phyloP scores from a whole-genome alignment of 306 rosid species.

The Lupinus albus region DNA sequence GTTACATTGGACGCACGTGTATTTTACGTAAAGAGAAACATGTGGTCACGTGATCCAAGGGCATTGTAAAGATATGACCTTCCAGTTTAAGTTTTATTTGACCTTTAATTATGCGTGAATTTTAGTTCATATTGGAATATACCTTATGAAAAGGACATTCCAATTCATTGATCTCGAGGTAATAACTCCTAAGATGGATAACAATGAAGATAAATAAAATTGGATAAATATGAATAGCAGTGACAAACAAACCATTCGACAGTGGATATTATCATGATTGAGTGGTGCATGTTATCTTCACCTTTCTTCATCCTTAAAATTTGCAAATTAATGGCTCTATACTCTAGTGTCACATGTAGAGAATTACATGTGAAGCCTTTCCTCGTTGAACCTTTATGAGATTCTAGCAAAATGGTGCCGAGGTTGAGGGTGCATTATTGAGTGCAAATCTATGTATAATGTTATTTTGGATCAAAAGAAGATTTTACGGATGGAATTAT shows the following conservation, averaged over 20 bases:
- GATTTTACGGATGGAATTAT: not conserved
- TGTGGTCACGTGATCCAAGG: constrained; percentile 54
- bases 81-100: constrained; percentile 39
- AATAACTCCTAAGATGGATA: not conserved
- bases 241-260: constrained; percentile 30
- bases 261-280: not conserved
- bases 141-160: constrained; percentile 37
- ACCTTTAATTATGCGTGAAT: not conserved
- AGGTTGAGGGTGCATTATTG: constrained; percentile 11
- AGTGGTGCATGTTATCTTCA: not conserved
- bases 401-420: not conserved
- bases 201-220: not conserved
- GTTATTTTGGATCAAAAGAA: not conserved
- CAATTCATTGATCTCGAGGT: constrained; percentile 14
- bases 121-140: constrained; percentile 19
- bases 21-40: constrained; percentile 51
- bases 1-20: constrained; percentile 44
- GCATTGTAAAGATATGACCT: constrained; percentile 31
- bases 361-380: constrained; percentile 7
- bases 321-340: not conserved
- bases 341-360: constrained; percentile 30
- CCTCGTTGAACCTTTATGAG: not conserved
- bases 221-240: constrained; percentile 18
- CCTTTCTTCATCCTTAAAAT: not conserved
- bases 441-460: constrained; percentile 2